Percentiles rank a stretch among this genome's conserved stretches.
Conservation (phyloP, 208 protist species). For the Angomonas ambiguus region DNA sequence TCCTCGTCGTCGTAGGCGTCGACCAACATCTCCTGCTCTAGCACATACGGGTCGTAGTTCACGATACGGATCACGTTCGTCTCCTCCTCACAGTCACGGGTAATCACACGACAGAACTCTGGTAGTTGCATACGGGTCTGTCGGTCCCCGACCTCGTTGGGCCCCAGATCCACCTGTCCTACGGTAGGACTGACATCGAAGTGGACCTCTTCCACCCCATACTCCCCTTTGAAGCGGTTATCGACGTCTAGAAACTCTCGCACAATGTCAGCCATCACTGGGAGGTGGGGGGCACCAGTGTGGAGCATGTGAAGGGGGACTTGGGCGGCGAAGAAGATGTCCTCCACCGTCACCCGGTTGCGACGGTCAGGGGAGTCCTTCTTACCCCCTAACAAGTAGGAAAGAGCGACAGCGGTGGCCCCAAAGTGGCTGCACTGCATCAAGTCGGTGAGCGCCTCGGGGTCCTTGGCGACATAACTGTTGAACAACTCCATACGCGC, state of each 20-base stretch:
- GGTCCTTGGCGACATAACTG: constrained; percentile 59
- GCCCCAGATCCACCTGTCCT: constrained; percentile 80
- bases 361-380: constrained; percentile 65
- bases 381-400: constrained; percentile 71
- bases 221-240: constrained; percentile 85
- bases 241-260: constrained; percentile 87
- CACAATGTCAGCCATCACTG: constrained; percentile 75
- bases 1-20: constrained; percentile 77
- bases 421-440: constrained; percentile 81
- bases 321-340: constrained; percentile 90
- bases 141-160: constrained; percentile 83
- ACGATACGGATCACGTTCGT: constrained; percentile 78
- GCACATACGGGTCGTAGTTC: constrained; percentile 87
- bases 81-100: constrained; percentile 77
- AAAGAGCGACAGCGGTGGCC: constrained; percentile 60
- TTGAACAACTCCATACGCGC: constrained; percentile 65
- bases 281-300: constrained; percentile 56
- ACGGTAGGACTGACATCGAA: constrained; percentile 78
- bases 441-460: constrained; percentile 30
- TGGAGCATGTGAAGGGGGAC: constrained; percentile 81
- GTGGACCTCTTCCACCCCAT: constrained; percentile 72
- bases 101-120: constrained; percentile 71
- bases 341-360: constrained; percentile 79
- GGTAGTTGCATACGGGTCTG: constrained; percentile 80
- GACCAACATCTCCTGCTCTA: constrained; percentile 79